Evolutionary conservation across 1,284 basidiomycete species (phyloP).

Genomic region (Tetrapyrgos nigripes): DNA sequence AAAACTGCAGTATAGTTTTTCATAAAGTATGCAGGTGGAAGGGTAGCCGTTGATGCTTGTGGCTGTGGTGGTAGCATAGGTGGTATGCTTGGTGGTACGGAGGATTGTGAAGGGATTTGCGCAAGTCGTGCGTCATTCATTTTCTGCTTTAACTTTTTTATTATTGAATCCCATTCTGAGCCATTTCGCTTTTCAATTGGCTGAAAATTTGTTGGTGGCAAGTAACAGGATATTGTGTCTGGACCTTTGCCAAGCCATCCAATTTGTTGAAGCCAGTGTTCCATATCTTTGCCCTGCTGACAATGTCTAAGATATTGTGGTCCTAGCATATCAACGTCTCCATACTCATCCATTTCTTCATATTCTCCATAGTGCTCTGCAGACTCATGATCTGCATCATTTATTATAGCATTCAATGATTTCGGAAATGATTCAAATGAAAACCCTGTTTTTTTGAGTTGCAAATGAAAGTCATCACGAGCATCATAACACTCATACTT

Average conservation of each 20-base stretch:
- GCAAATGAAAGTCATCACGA: constrained; percentile 23
- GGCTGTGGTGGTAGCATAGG: no score
- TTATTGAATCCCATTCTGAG: no score
- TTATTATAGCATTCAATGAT: background rate
- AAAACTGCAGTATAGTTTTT: background rate
- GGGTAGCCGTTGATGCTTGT: constrained; percentile 10
- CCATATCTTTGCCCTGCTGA: background rate
- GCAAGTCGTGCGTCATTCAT: no score
- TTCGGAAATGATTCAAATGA: background rate
- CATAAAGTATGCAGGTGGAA: background rate
- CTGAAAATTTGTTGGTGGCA: no score
- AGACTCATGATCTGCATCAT: background rate
- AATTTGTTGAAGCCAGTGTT: no score
- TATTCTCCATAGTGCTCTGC: background rate
- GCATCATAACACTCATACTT: constrained; percentile 34
- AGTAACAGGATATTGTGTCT: no score
- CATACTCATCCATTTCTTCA: background rate
- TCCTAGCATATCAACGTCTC: background rate
- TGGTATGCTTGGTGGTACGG: background rate
- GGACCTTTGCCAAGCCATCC: no score
- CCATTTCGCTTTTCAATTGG: no score
- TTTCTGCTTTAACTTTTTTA: no score
- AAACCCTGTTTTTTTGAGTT: constrained; percentile 13
- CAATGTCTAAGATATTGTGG: background rate
- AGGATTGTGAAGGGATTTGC: background rate